Conservation (phyloP, 2,329 filamentous ascomycete species). For the Colletotrichum chrysophilum region DNA sequence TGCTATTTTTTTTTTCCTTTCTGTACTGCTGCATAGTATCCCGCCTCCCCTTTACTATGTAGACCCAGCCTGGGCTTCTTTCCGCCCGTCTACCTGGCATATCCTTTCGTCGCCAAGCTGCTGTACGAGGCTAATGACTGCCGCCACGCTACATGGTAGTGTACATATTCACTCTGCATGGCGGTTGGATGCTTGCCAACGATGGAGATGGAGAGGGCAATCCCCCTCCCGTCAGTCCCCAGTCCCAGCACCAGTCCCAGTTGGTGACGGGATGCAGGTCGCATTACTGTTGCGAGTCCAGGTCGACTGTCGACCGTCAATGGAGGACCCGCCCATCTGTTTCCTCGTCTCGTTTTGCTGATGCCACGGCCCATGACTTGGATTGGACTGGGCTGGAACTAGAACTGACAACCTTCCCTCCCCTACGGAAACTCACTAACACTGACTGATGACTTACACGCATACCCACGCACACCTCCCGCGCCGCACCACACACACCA, state of each 20-base stretch:
- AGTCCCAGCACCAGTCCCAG: background rate
- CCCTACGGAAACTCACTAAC: background rate
- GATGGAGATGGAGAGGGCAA: background rate
- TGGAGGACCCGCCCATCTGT: slow-evolving; percentile 7
- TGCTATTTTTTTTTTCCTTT: background rate
- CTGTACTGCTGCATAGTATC: background rate
- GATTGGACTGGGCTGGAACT: slow-evolving; percentile 9
- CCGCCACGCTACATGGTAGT: background rate
- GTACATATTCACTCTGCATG: background rate
- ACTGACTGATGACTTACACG: slow-evolving; percentile 12
- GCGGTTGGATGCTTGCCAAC: slow-evolving; percentile 4
- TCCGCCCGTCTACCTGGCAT: background rate
- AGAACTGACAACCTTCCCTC: slow-evolving; percentile 14
- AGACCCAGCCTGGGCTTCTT: background rate
- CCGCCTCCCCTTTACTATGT: background rate
- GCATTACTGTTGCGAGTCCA: slow-evolving; percentile 15
- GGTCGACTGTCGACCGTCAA: background rate
- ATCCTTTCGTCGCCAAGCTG: background rate
- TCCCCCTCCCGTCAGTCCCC: background rate
- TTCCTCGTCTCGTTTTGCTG: slow-evolving; percentile 20
- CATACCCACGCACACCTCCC: slow-evolving; percentile 23
- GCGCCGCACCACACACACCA: slow-evolving; percentile 19
- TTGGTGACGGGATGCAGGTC: slow-evolving; percentile 9
- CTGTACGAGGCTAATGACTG: slow-evolving; percentile 1
- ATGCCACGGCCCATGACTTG: slow-evolving; percentile 6